These are phyloP conservation scores for Aspergillus novofumigatus DNA, from an alignment of 2,329 filamentous ascomycete species.

Conservation along the genomic window DNA sequence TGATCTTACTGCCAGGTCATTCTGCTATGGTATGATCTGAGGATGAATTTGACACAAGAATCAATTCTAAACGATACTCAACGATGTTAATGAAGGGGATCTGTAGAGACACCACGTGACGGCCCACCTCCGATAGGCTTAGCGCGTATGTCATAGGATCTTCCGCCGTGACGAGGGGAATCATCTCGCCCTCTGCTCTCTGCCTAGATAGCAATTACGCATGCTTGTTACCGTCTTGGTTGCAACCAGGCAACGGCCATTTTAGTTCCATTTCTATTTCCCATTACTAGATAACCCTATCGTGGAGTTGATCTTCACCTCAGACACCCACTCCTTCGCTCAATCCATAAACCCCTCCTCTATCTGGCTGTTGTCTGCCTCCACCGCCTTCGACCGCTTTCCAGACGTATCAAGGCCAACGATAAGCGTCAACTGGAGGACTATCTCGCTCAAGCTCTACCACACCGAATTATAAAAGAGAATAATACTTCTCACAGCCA, in stretches of 20 bases:
- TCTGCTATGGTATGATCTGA: neutral
- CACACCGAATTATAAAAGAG: neutral
- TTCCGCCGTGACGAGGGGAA: slow-evolving; percentile 24
- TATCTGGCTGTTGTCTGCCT: neutral
- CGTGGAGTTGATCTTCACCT: neutral
- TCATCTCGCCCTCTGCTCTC: slow-evolving; percentile 11
- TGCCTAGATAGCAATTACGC: neutral
- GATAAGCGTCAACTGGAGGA: neutral
- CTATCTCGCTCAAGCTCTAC: neutral
- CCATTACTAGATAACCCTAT: neutral
- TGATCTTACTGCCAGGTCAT: neutral
- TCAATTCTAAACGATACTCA: neutral
- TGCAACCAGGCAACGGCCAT: slow-evolving; percentile 8
- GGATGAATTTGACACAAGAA: neutral
- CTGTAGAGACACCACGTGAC: slow-evolving; percentile 28
- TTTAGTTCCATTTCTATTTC: slow-evolving; percentile 13
- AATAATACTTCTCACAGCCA: slow-evolving; percentile 11
- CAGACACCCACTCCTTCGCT: neutral
- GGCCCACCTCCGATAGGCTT: slow-evolving; percentile 23
- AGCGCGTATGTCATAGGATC: slow-evolving; percentile 35
- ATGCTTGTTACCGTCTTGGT: neutral
- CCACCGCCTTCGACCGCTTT: slow-evolving; percentile 7
- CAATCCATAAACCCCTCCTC: neutral
- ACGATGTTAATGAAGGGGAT: neutral
- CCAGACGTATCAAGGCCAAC: neutral